These are phyloP conservation scores for Plasmodium malariae DNA, from an alignment of 169 alveolate genomes.

Conservation along the genomic window DNA sequence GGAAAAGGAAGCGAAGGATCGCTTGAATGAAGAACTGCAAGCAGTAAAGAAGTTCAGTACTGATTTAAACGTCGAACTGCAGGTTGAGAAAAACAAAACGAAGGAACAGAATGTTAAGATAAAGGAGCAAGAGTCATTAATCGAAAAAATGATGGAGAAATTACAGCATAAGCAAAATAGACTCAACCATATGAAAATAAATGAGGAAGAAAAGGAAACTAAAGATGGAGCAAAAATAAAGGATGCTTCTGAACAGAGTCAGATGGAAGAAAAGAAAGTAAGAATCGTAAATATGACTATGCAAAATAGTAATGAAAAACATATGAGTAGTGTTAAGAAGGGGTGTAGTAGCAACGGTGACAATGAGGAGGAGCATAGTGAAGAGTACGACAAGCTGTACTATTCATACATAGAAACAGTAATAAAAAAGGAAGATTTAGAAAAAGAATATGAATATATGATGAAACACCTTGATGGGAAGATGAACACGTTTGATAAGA, in stretches of 20 bases:
- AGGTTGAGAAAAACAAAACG: background rate
- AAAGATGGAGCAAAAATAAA: background rate
- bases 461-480: constrained; percentile 18
- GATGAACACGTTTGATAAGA: background rate
- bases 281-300: background rate
- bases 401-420: constrained; percentile 25
- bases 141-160: background rate
- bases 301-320: background rate
- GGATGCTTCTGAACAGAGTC: background rate
- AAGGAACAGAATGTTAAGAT: background rate
- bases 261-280: background rate
- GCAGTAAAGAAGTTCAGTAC: background rate
- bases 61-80: background rate
- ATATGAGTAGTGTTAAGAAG: background rate
- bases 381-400: constrained; percentile 17
- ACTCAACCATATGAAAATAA: background rate
- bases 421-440: constrained; percentile 27
- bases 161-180: background rate
- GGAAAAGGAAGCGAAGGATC: background rate
- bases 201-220: background rate
- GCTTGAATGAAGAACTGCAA: background rate
- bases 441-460: constrained; percentile 19
- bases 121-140: background rate
- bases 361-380: background rate
- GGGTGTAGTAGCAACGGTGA: background rate